phyloP scores from a whole-genome alignment of 768 basidiomycete genomes.

The Podaxis sp. region DNA sequence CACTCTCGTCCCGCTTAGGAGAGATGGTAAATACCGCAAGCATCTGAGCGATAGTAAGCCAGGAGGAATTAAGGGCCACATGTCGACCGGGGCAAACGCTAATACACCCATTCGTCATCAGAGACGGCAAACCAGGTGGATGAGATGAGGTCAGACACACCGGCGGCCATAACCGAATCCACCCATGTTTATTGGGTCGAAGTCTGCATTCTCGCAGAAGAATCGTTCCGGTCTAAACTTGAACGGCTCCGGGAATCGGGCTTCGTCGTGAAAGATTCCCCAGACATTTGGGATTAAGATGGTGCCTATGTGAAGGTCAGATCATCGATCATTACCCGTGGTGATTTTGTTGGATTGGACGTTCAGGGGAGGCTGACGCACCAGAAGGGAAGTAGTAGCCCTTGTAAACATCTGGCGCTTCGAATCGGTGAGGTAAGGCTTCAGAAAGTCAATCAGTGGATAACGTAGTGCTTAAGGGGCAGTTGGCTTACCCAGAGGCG shows the following conservation, averaged over 20 bases:
- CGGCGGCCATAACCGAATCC: slow-evolving; percentile 36
- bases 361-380: neutral
- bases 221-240: slow-evolving; percentile 58
- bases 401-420: slow-evolving; percentile 33
- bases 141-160: slow-evolving; percentile 15
- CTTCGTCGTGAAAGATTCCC: slow-evolving; percentile 50
- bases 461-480: neutral
- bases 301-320: slow-evolving; percentile 20
- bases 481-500: slow-evolving; percentile 32
- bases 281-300: slow-evolving; percentile 30
- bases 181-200: slow-evolving; percentile 22
- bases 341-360: neutral
- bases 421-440: slow-evolving; percentile 34
- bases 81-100: neutral
- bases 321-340: neutral
- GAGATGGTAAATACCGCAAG: neutral
- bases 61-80: neutral
- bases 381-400: slow-evolving; percentile 27
- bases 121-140: neutral
- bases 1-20: neutral
- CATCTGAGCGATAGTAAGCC: neutral
- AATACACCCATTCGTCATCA: neutral
- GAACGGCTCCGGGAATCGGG: slow-evolving; percentile 50
- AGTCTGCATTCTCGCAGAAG: slow-evolving; percentile 28
- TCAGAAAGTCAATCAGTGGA: slow-evolving; percentile 2